Conservation (phyloP, 257 asterid species). For the Penstemon eatonii region DNA sequence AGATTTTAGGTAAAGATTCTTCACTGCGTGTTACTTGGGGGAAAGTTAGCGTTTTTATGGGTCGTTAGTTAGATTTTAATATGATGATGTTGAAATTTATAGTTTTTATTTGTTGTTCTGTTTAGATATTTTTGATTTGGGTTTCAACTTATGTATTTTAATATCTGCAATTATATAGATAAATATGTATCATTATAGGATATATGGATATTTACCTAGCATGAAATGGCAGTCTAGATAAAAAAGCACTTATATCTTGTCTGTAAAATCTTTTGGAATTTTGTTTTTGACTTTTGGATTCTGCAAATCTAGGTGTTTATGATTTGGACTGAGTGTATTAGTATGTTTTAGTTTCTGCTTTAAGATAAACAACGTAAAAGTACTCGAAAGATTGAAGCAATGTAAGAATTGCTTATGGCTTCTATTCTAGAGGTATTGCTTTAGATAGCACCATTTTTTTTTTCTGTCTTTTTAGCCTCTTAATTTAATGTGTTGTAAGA, state of each 20-base stretch:
- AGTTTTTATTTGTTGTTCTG: conserved; percentile 44
- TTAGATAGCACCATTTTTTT: too few relatives aligned
- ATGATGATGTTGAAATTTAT: conserved; percentile 37
- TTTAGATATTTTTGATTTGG: conserved; percentile 33
- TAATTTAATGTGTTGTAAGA: neutral
- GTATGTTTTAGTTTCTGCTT: too few relatives aligned
- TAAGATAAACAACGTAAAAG: too few relatives aligned
- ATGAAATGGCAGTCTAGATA: conserved; percentile 26
- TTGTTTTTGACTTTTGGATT: neutral
- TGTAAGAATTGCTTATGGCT: too few relatives aligned
- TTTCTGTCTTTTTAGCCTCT: neutral
- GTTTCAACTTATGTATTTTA: conserved; percentile 32
- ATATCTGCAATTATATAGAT: conserved; percentile 23
- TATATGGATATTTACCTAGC: neutral
- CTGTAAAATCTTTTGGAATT: neutral
- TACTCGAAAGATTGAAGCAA: too few relatives aligned
- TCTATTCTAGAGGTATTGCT: too few relatives aligned
- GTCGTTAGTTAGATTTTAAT: conserved; percentile 27
- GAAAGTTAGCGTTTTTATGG: conserved; percentile 23
- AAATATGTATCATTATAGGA: conserved; percentile 21
- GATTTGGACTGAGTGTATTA: too few relatives aligned
- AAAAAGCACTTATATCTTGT: neutral
- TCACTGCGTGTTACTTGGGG: conserved; percentile 32
- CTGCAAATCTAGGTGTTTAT: too few relatives aligned
- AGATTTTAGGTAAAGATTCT: conserved; percentile 30